Evolutionary conservation across 257 asterid genomes (phyloP).

Genomic region (Penstemon eatonii): DNA sequence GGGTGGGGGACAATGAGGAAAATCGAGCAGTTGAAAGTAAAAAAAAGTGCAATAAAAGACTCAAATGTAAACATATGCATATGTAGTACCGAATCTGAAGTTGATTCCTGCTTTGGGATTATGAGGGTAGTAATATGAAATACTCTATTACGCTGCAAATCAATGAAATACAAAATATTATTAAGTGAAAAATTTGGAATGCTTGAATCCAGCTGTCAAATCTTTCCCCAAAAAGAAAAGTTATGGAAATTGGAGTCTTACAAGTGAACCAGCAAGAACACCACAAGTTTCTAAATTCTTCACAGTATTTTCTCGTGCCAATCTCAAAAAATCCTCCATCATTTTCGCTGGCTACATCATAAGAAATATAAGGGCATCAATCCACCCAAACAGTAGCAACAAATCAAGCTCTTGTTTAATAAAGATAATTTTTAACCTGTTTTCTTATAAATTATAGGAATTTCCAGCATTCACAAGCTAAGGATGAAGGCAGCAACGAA

Average conservation of each 20-base stretch:
- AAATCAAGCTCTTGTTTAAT: conserved; percentile 15
- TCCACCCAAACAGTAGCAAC: conserved; percentile 20
- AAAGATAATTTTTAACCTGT: conserved; percentile 5
- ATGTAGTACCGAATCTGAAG: conserved; percentile 82
- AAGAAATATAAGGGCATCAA: conserved; percentile 33
- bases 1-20: background rate
- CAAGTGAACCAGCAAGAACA: conserved; percentile 96
- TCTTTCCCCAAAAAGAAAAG: conserved; percentile 15
- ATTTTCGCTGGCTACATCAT: conserved; percentile 77
- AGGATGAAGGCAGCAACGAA: conserved; percentile 28
- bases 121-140: conserved; percentile 83
- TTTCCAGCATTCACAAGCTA: background rate
- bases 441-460: no score
- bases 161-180: conserved; percentile 32
- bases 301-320: conserved; percentile 75
- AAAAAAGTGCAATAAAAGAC: conserved; percentile 27
- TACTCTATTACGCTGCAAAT: conserved; percentile 77
- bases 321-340: conserved; percentile 84
- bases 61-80: background rate
- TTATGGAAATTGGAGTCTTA: conserved; percentile 35
- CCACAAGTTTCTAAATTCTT: conserved; percentile 92
- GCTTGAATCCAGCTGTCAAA: conserved; percentile 14
- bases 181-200: conserved; percentile 8
- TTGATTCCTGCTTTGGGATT: conserved; percentile 95
- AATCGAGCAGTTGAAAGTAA: conserved; percentile 9